Percentiles rank a stretch among this genome's conserved stretches.
phyloP scores from a whole-genome alignment of 2,329 filamentous ascomycete species.

The Apiospora phragmitis region DNA sequence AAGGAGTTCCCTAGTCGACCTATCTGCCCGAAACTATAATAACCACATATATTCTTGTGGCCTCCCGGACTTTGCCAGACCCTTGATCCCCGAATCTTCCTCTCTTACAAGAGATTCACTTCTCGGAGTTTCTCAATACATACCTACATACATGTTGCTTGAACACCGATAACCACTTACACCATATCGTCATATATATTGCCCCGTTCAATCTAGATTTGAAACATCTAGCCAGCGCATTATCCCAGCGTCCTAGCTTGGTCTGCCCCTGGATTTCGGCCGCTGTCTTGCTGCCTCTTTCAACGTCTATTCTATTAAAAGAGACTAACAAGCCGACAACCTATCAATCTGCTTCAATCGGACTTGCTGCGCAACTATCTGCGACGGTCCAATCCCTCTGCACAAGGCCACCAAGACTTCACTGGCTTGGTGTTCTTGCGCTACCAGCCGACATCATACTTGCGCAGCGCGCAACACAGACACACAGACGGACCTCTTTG shows the following conservation, averaged over 20 bases:
- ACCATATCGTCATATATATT: not conserved
- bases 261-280: conserved; percentile 14
- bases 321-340: not conserved
- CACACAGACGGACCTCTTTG: not conserved
- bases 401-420: not conserved
- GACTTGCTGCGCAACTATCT: not conserved
- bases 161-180: conserved; percentile 14
- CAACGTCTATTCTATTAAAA: not conserved
- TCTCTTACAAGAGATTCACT: conserved; percentile 27
- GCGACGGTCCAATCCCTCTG: not conserved
- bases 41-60: not conserved
- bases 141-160: conserved; percentile 18
- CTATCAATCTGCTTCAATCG: not conserved
- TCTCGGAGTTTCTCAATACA: conserved; percentile 10
- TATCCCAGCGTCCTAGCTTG: conserved; percentile 19
- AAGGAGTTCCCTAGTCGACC: not conserved
- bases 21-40: conserved; percentile 13
- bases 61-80: conserved; percentile 2
- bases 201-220: conserved; percentile 21
- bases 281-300: conserved; percentile 6
- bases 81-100: conserved; percentile 16
- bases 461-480: conserved; percentile 4
- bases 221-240: conserved; percentile 27
- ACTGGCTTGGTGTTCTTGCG: conserved; percentile 3
- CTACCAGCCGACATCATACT: not conserved